Conservation (phyloP, 164 flowering plant species). For the Houttuynia cordata region DNA sequence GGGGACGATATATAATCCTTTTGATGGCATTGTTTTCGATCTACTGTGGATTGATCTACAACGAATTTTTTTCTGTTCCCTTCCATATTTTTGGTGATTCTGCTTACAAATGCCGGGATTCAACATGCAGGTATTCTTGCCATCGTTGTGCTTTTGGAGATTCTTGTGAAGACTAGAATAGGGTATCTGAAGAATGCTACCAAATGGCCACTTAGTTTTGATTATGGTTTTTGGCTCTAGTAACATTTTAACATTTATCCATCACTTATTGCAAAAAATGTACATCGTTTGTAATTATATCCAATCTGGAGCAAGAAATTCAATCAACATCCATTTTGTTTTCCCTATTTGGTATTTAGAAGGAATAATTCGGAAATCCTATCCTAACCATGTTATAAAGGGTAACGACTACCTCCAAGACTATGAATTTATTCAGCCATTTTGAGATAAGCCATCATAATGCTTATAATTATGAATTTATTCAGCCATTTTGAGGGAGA, state of each 20-base stretch:
- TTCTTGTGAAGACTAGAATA: background rate
- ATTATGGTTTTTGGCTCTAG: background rate
- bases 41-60: slow-evolving; percentile 88
- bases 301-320: too few species aligned
- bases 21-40: slow-evolving; percentile 88
- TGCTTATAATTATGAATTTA: too few species aligned
- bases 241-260: background rate
- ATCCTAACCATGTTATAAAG: too few species aligned
- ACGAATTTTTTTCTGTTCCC: slow-evolving; percentile 91
- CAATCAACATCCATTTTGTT: too few species aligned
- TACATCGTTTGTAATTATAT: too few species aligned
- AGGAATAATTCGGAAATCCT: too few species aligned
- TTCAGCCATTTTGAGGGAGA: too few species aligned
- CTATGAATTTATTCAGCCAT: too few species aligned
- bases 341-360: too few species aligned
- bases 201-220: too few species aligned
- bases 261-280: background rate
- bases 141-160: background rate
- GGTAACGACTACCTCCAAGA: too few species aligned
- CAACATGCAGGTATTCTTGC: slow-evolving; percentile 57
- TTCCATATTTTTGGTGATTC: slow-evolving; percentile 77
- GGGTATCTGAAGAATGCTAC: background rate
- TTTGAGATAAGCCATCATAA: too few species aligned
- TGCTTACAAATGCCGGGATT: slow-evolving; percentile 78
- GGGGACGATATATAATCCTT: slow-evolving; percentile 85